Base-by-base conservation (phyloP, 2,329 filamentous ascomycete species). In the Penicillium griseofulvum region DNA sequence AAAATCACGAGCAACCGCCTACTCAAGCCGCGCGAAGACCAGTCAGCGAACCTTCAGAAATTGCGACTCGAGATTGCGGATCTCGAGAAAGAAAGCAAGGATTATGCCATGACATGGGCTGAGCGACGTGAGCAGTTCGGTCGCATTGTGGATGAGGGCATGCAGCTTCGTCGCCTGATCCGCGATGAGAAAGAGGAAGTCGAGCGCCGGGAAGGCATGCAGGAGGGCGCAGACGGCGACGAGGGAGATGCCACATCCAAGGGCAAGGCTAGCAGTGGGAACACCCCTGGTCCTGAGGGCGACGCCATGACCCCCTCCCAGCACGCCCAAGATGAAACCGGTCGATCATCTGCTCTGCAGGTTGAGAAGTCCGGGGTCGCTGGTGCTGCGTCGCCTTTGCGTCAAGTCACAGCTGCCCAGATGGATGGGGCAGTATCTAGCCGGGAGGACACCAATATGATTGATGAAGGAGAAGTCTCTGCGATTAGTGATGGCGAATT, bases 101-200 rank as follows among this genome's bases (percentile, higher is more conserved):
- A 89, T 36, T 95, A 95, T 71, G 88, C 85, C 46, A 83, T 81
- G 61, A 94, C 90, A 0, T 97, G 92, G 92, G 80, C 83, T 39
- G 91, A 96, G 74, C 82, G 93, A 37, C 81, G 88, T 59, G 89
- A 91, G 64, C 91, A 96, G 74, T 96, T 97, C 73, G 89, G 87
- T 55, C 83, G 85, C 53, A 92, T 97, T 66, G 89, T 96, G 70
- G 89, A 92, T 56, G 93, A 97, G 77, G 91, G 91, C n/a, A 89
- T 89, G 83, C 82, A 90, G 60, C 81, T 97, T 71, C 81, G 92
- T 55, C 82, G 90, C 46, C 81, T 95, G 71, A 96, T 97, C 68
- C 86, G 91, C 57, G 92, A 96, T 68, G 93, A 97, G 79, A 96
- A 96, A 76, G 92, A 96, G 71, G 91, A 96, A 74, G 90, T 94